Evolutionary conservation across 495 filamentous ascomycete genomes (phyloP), one percentile per base, ranked within the genome.

Genomic region (Viridothelium virens): DNA sequence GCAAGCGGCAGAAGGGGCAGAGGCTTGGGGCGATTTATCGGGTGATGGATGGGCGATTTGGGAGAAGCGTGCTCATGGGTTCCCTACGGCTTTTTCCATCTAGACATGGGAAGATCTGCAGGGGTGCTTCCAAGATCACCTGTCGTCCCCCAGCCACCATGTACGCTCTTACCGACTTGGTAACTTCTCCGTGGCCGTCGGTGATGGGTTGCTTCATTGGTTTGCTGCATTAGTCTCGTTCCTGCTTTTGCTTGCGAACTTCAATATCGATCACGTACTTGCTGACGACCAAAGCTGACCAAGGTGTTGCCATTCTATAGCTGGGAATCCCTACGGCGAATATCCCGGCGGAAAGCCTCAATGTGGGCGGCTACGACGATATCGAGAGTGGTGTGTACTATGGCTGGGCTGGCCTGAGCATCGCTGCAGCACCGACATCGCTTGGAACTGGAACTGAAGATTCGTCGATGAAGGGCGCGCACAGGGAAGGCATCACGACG

Each of bases 271-370:
- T 53, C 31, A 7, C 53, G 18, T 18, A 9, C 53, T 5, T 9
- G 25, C n/a, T 14, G 36, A 5, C 25, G 31, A 59, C 10, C 48
- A 7, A 59, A 7, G 11, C 11, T 10, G 31, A 34, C 31, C 25
- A 36, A 59, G 53, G 18, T 14, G 7, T 59, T 59, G 53, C 53
- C 18, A 14, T 16, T 16, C 39, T 67, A 41, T 70, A 91, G 82
- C 87, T 98, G 66, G 91, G 93, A 65, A 97, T 97, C 76, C 94
- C 94, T 2, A 98, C 94, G 0, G 94, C 94, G 71, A 98, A 98
- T 79, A 92, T 98, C 69, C 92, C 94, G 48, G 81, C 96, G 65
- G 86, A 88, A 64, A 86, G 85, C 9, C 77, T 90, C 44, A 71
- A 67, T 39, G 82, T 87, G 44, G 85, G 87, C 18, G 91, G 90